Evolutionary conservation across 2,329 filamentous ascomycete genomes (phyloP).

Genomic region (Claviceps arundinis): DNA sequence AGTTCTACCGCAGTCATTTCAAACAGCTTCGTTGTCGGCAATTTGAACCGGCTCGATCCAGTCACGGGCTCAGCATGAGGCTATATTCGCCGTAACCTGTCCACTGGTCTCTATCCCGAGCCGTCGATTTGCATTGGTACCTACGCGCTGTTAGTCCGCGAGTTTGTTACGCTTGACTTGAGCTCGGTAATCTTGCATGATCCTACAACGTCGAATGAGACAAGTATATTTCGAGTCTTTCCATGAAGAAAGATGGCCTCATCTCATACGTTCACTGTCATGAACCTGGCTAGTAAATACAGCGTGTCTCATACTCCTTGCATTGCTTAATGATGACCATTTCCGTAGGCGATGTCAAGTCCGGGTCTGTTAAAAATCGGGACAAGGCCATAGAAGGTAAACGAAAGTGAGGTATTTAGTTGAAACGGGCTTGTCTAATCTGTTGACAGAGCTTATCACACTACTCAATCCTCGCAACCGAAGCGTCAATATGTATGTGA

Average conservation of each 20-base stretch:
- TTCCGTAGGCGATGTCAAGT: slow-evolving; percentile 20
- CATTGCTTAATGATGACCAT: slow-evolving; percentile 6
- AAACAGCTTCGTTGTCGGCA: background rate
- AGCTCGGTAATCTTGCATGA: background rate
- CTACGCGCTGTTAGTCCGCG: background rate
- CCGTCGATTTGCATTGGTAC: background rate
- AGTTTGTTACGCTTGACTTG: background rate
- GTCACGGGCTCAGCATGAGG: background rate
- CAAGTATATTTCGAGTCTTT: background rate
- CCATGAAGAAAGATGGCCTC: slow-evolving; percentile 16
- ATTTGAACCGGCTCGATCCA: background rate
- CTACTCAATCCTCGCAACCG: slow-evolving; percentile 24
- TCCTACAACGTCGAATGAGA: background rate
- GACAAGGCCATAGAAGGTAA: slow-evolving; percentile 28
- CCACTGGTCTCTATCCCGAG: background rate
- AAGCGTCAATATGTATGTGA: slow-evolving; percentile 24
- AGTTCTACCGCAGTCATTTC: background rate
- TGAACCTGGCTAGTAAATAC: slow-evolving; percentile 20
- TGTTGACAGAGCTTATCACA: slow-evolving; percentile 21
- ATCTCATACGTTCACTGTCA: slow-evolving; percentile 20
- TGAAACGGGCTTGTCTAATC: background rate
- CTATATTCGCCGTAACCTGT: background rate
- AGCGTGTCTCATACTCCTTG: background rate
- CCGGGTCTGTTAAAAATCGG: slow-evolving; percentile 23
- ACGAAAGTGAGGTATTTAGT: background rate